Base-by-base conservation (phyloP, 257 asterid genomes). In the Perilla frutescens region DNA sequence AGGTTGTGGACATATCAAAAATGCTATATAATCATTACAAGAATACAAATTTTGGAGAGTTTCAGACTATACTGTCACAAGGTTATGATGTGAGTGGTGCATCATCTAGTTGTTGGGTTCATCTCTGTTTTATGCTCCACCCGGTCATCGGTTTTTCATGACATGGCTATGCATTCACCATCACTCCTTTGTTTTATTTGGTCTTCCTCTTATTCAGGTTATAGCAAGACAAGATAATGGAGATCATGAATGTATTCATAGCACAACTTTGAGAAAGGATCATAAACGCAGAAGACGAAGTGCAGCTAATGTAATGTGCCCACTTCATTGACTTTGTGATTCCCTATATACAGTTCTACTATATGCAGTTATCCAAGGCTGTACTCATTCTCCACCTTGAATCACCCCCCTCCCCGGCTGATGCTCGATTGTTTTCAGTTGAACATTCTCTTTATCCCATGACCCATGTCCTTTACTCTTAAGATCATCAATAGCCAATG, bases 1-100 rank as follows among this genome's bases (percentile, higher is more conserved):
- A 94, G 98, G 96, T 90, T 39, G 45, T 73, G 82, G 94, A 95
- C 79, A 73, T 95, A 75, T 86, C 98, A 54, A 89, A 81, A 76
- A 70, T 78, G 89, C 80, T 92, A 76, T 77, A 77, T 77, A 29
- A 67, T 67, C 85, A 85, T 80, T 83, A 84, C 41, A 70, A 51
- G 72, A 81, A 50, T 53, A 80, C 81, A 76, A 70, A 66, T 77
- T 94, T 90, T 20, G 82, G 81, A 72, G 96, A 85, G 68, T 47
- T 80, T 59, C 82, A 66, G 62, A 71, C 72, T 60, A 73, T 74
- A 67, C 74, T 84, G 69, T 58, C 88, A 8, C 76, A 75, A 64
- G 75, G 60, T 76, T 77, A 66, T 66, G 81, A 84, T 59, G 97
- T 90, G 79, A 78, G 96, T 78, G 71, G 68, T 56, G 75, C 56